Conservation (phyloP, 2,329 filamentous ascomycete genomes). For the Pseudopyricularia cyperi region DNA sequence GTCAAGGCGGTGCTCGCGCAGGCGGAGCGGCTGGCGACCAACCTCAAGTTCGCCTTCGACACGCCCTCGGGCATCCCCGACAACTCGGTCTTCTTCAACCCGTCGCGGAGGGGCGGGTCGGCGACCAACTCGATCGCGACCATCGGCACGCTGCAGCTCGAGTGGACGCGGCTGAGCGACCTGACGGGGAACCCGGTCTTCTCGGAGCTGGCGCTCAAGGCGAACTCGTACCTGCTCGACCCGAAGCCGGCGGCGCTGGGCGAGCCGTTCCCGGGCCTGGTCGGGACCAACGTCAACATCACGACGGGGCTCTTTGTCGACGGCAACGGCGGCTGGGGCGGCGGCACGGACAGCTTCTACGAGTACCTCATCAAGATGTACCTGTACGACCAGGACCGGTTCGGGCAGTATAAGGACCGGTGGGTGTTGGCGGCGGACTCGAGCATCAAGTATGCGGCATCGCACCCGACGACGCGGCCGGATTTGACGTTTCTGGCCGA, state of each 20-base stretch:
- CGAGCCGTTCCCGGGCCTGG: slow-evolving; percentile 65
- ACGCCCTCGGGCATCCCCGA: slow-evolving; percentile 63
- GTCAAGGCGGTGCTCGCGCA: slow-evolving; percentile 53
- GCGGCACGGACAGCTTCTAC: slow-evolving; percentile 70
- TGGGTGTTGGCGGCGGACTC: slow-evolving; percentile 69
- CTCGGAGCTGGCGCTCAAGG: slow-evolving; percentile 50
- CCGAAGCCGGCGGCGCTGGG: slow-evolving; percentile 43
- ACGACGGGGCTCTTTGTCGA: slow-evolving; percentile 54
- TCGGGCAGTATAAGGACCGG: slow-evolving; percentile 52
- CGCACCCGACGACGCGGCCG: slow-evolving; percentile 49
- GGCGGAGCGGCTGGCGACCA: slow-evolving; percentile 55
- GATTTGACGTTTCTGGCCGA: slow-evolving; percentile 61
- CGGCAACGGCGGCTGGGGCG: slow-evolving; percentile 60
- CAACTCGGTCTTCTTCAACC: slow-evolving; percentile 51
- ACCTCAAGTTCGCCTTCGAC: slow-evolving; percentile 65
- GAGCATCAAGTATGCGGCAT: slow-evolving; percentile 57
- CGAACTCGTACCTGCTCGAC: slow-evolving; percentile 54
- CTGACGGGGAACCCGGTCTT: slow-evolving; percentile 57
- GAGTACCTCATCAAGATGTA: slow-evolving; percentile 91
- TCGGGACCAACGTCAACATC: slow-evolving; percentile 56
- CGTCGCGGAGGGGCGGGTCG: slow-evolving; percentile 32
- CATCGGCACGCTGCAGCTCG: slow-evolving; percentile 64
- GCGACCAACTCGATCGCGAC: slow-evolving; percentile 61
- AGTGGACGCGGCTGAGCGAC: slow-evolving; percentile 74
- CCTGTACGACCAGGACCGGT: slow-evolving; percentile 57